Percentiles rank a stretch among this genome's conserved stretches.
Conservation (phyloP, 768 basidiomycete genomes). For the Lactarius hatsudake region DNA sequence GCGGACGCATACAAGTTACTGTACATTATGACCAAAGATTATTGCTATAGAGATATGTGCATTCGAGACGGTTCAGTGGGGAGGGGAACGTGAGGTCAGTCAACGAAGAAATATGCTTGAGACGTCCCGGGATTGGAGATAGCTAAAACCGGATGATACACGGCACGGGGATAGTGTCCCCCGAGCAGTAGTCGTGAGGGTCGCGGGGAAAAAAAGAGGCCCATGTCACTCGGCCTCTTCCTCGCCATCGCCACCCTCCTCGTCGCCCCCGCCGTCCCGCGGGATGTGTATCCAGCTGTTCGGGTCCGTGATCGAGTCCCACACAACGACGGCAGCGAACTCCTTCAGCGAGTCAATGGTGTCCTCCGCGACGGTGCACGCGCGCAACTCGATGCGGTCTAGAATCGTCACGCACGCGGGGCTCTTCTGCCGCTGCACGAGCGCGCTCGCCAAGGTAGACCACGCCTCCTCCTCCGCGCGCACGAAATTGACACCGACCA, state of each 20-base stretch:
- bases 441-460: background rate
- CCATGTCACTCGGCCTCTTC: background rate
- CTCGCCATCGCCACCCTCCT: background rate
- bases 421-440: constrained; percentile 19
- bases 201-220: background rate
- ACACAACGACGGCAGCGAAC: constrained; percentile 20
- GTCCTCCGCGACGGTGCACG: constrained; percentile 17
- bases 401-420: constrained; percentile 21
- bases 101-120: background rate
- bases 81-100: background rate
- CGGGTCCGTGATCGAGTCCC: constrained; percentile 21
- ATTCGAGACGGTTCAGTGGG: background rate
- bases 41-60: background rate
- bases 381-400: constrained; percentile 21
- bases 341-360: constrained; percentile 15
- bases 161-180: background rate
- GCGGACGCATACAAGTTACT: background rate
- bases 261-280: constrained; percentile 11
- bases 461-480: constrained; percentile 8
- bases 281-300: constrained; percentile 21
- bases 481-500: constrained; percentile 16
- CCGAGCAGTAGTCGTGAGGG: background rate
- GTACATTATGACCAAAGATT: background rate
- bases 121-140: background rate
- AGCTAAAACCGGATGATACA: background rate